Evolutionary conservation across 2,329 filamentous ascomycete genomes (phyloP).

Genomic region (Nemania serpens): DNA sequence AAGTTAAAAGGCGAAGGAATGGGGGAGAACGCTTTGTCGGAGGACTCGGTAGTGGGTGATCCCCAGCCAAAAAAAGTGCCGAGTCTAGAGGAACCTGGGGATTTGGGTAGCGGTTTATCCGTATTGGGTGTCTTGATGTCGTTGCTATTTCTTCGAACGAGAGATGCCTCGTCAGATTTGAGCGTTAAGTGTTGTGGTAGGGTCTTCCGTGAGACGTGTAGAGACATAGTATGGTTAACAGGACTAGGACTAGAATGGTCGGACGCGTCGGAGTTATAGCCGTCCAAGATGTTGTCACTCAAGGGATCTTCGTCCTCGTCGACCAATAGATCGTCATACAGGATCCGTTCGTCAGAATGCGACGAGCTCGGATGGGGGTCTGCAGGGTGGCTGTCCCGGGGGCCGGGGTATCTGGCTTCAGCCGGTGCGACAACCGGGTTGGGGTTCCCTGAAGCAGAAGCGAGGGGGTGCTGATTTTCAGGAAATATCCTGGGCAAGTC

Average conservation of each 20-base stretch:
- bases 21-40: slow-evolving; percentile 52
- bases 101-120: slow-evolving; percentile 61
- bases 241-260: slow-evolving; percentile 46
- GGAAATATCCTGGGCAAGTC: slow-evolving; percentile 37
- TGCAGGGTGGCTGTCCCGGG: slow-evolving; percentile 47
- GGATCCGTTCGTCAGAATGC: slow-evolving; percentile 51
- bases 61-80: slow-evolving; percentile 61
- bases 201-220: slow-evolving; percentile 53
- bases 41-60: slow-evolving; percentile 55
- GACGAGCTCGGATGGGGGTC: slow-evolving; percentile 49
- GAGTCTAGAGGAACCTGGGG: slow-evolving; percentile 55
- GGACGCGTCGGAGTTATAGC: slow-evolving; percentile 43
- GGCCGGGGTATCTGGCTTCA: slow-evolving; percentile 37
- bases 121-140: slow-evolving; percentile 47
- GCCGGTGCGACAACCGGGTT: slow-evolving; percentile 34
- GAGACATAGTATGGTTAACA: slow-evolving; percentile 51
- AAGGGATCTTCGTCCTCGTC: slow-evolving; percentile 45
- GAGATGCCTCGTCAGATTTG: slow-evolving; percentile 46
- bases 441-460: slow-evolving; percentile 29
- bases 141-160: slow-evolving; percentile 35
- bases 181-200: slow-evolving; percentile 59
- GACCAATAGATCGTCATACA: slow-evolving; percentile 46
- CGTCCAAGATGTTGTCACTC: slow-evolving; percentile 42
- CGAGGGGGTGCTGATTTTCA: slow-evolving; percentile 27
- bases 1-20: slow-evolving; percentile 56